Evolutionary conservation across 1,139 yeast genomes (phyloP).

Genomic region (Sporopachydermia cereana): DNA sequence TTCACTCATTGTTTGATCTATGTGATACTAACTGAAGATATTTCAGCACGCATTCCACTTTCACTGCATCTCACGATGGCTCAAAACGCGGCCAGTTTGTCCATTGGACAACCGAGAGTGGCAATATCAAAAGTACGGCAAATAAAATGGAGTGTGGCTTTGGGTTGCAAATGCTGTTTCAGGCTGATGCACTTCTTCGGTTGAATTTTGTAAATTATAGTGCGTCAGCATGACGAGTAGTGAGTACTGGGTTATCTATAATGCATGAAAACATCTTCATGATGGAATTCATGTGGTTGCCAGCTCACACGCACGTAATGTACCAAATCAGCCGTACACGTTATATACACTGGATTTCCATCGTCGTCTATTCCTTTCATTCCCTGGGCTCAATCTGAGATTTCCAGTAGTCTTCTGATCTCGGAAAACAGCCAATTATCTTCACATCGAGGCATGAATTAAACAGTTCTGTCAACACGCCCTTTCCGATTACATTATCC

Average conservation of each 20-base stretch:
- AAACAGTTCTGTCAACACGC: constrained; percentile 15
- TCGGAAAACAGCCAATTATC: constrained; percentile 29
- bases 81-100: constrained; percentile 93
- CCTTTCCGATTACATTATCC: not conserved
- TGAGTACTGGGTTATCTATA: no score
- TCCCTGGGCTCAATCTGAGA: no score
- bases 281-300: no score
- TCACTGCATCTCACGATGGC: constrained; percentile 95
- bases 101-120: constrained; percentile 94
- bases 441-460: constrained; percentile 12
- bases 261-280: no score
- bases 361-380: not conserved
- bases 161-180: no score
- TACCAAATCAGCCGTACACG: no score
- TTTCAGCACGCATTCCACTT: constrained; percentile 69
- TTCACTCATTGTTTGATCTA: not conserved
- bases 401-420: constrained; percentile 25
- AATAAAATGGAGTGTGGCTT: no score
- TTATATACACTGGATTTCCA: not conserved
- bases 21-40: constrained; percentile 7
- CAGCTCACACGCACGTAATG: no score
- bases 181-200: no score
- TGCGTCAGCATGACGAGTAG: no score
- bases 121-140: constrained; percentile 73
- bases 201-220: no score